Evolutionary conservation across 495 filamentous ascomycete genomes (phyloP).

Genomic region (Penicillium manginii): DNA sequence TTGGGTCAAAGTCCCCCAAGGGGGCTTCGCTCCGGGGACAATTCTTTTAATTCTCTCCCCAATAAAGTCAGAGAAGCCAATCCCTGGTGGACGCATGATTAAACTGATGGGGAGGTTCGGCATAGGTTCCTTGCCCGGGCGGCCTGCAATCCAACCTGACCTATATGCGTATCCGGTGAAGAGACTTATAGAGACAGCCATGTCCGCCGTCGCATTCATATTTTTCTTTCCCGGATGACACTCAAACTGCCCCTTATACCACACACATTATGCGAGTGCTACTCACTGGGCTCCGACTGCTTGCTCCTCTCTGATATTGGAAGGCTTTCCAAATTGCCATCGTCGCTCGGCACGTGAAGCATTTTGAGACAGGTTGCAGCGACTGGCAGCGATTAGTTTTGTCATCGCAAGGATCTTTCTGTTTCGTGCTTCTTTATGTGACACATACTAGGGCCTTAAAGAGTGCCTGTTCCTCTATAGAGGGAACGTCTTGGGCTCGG

Average conservation of each 20-base stretch:
- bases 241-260: constrained; percentile 3
- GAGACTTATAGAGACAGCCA: constrained; percentile 16
- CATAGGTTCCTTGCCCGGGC: constrained; percentile 3
- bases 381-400: not conserved
- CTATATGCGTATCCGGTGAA: constrained; percentile 10
- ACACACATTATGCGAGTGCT: constrained; percentile 4
- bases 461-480: constrained; percentile 3
- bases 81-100: constrained; percentile 25
- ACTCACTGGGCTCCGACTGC: constrained; percentile 2
- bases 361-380: not conserved
- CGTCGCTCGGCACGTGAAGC: constrained; percentile 8
- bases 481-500: constrained; percentile 5
- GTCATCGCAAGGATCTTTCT: constrained; percentile 3
- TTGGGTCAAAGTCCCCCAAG: constrained; percentile 1
- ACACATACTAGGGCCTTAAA: constrained; percentile 1
- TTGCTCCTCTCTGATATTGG: not conserved
- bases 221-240: constrained; percentile 4
- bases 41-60: constrained; percentile 15
- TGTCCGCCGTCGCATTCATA: constrained; percentile 9
- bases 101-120: constrained; percentile 21
- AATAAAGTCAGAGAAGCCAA: constrained; percentile 21
- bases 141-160: constrained; percentile 9
- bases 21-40: not conserved
- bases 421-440: constrained; percentile 17
- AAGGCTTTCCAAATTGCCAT: not conserved